phyloP scores from a whole-genome alignment of 1,139 yeast species.

The Suhomyces wounanorum region DNA sequence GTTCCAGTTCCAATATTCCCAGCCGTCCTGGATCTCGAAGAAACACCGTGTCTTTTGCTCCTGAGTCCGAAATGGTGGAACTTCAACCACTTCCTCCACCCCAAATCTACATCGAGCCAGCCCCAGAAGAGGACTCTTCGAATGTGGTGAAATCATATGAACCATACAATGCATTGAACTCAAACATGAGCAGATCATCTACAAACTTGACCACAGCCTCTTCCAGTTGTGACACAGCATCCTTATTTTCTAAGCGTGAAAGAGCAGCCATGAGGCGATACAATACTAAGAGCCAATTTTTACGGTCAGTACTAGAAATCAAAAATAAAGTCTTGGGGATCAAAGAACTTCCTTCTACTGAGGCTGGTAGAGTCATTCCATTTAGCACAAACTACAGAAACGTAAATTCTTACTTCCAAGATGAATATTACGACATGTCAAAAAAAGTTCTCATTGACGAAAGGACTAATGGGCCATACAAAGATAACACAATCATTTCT shows the following conservation, averaged over 20 bases:
- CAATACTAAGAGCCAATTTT: conserved; percentile 17
- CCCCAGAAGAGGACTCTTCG: conserved; percentile 5
- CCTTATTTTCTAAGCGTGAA: conserved; percentile 25
- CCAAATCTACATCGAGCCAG: conserved; percentile 8
- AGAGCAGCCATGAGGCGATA: conserved; percentile 24
- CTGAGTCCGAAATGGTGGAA: conserved; percentile 14
- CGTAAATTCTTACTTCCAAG: conserved; percentile 31
- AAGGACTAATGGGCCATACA: conserved; percentile 63
- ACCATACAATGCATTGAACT: conserved; percentile 21
- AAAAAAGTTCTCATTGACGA: conserved; percentile 57
- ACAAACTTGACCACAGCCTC: conserved; percentile 30
- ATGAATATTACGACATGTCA: conserved; percentile 29
- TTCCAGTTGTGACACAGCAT: conserved; percentile 21
- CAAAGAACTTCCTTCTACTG: conserved; percentile 51
- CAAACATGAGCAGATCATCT: conserved; percentile 28
- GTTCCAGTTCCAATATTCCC: neutral
- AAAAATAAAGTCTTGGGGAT: conserved; percentile 45
- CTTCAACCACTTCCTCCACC: conserved; percentile 10
- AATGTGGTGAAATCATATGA: conserved; percentile 4
- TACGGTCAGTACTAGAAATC: conserved; percentile 21
- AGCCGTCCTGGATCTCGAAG: conserved; percentile 2
- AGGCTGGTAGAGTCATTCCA: conserved; percentile 78
- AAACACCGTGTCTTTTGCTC: conserved; percentile 2
- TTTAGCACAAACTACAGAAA: conserved; percentile 43
- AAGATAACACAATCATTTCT: conserved; percentile 73